phyloP scores from a whole-genome alignment of 306 rosid genomes.

The Benincasa hispida region DNA sequence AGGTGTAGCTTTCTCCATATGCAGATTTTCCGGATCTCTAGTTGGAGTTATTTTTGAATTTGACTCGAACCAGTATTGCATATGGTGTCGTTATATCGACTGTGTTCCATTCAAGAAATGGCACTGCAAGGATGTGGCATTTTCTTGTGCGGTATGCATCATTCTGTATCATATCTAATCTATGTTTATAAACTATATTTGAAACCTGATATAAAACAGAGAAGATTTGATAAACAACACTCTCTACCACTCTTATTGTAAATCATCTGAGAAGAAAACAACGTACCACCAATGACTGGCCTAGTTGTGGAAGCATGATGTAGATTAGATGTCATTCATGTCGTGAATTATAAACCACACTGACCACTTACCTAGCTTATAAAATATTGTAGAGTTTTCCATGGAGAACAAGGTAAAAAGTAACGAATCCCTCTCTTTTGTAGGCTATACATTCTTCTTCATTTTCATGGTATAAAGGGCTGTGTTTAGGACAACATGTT shows the following conservation, averaged over 20 bases:
- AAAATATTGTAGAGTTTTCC: neutral
- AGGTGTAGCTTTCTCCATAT: conserved; percentile 17
- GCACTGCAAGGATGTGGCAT: conserved; percentile 51
- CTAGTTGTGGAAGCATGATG: neutral
- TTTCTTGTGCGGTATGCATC: conserved; percentile 60
- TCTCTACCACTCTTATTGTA: neutral
- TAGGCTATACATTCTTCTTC: neutral
- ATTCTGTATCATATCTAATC: neutral
- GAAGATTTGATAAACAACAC: neutral
- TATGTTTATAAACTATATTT: neutral
- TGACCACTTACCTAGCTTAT: neutral
- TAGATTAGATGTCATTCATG: neutral
- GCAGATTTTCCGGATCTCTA: conserved; percentile 70
- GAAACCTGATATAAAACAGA: neutral
- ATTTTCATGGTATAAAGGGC: neutral
- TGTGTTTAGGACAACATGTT: neutral
- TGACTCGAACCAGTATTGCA: conserved; percentile 67
- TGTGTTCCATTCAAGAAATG: conserved; percentile 64
- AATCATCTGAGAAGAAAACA: neutral
- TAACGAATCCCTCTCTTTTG: neutral
- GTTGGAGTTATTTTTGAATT: conserved; percentile 47
- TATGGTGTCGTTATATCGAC: conserved; percentile 64
- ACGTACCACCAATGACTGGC: neutral
- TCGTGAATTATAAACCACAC: neutral
- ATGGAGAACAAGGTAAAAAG: neutral